phyloP scores from a whole-genome alignment of 331 rosid species.

The Prunus yedoensis region DNA sequence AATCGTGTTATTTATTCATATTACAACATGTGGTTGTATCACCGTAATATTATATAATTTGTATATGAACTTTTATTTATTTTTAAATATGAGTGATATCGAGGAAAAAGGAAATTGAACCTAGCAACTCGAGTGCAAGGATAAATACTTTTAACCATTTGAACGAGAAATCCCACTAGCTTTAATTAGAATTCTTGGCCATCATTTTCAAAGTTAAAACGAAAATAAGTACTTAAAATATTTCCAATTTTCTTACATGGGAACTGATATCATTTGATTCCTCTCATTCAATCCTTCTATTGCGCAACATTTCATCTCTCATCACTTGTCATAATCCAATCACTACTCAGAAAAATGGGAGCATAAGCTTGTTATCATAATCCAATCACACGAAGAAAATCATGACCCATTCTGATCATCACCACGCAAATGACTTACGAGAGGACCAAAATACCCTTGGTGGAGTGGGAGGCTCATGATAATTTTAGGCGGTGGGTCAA shows the following conservation, averaged over 20 bases:
- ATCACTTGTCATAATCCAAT: neutral
- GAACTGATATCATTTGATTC: neutral
- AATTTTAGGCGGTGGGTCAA: constrained; percentile 9
- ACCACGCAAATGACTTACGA: neutral
- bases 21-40: too few relatives aligned
- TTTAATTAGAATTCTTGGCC: neutral
- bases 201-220: neutral
- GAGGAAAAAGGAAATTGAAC: too few relatives aligned
- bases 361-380: constrained; percentile 37
- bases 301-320: too few relatives aligned
- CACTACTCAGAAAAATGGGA: neutral
- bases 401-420: constrained; percentile 39
- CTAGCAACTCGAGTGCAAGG: fast-evolving
- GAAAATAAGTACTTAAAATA: neutral
- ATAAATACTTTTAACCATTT: too few relatives aligned
- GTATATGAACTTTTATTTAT: too few relatives aligned
- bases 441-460: constrained; percentile 45
- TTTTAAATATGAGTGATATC: too few relatives aligned
- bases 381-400: constrained; percentile 37
- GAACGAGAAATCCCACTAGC: too few relatives aligned
- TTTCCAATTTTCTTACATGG: neutral
- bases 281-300: neutral
- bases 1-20: too few relatives aligned
- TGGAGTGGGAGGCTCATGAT: constrained; percentile 51
- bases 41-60: too few relatives aligned